Evolutionary conservation across 345 rosid genomes (phyloP).

Genomic region (Bruguiera gymnorhiza): DNA sequence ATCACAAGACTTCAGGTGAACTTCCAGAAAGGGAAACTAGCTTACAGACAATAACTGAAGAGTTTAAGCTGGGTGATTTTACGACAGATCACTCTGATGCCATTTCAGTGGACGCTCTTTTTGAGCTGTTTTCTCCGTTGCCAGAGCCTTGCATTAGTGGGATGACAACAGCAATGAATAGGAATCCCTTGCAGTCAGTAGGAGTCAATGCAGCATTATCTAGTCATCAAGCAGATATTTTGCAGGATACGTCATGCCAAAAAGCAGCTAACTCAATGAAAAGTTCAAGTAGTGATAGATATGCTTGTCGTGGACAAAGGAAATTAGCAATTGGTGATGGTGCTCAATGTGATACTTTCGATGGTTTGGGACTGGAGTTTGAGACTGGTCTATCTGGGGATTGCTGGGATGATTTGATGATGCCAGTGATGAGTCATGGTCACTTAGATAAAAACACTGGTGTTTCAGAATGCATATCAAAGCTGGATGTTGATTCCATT

Average conservation of each 20-base stretch:
- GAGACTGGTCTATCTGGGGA: conserved; percentile 21
- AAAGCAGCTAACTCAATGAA: conserved; percentile 10
- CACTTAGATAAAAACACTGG: conserved; percentile 12
- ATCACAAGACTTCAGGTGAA: conserved; percentile 8
- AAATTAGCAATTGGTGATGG: conserved; percentile 25
- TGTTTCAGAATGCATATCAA: conserved; percentile 30
- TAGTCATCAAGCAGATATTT: conserved; percentile 17
- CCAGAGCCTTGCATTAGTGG: conserved; percentile 28
- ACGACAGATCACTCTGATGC: conserved; percentile 44
- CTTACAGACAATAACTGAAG: conserved; percentile 29
- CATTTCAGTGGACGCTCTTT: conserved; percentile 42
- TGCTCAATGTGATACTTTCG: conserved; percentile 44
- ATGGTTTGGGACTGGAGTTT: conserved; percentile 35
- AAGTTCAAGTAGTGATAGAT: conserved; percentile 18
- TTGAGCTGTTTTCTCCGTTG: conserved; percentile 48
- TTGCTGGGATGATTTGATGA: conserved; percentile 30
- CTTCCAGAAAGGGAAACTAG: conserved; percentile 26
- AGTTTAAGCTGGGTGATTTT: conserved; percentile 38
- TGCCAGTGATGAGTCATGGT: conserved; percentile 20
- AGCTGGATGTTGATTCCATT: conserved; percentile 28
- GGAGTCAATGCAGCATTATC: conserved; percentile 25
- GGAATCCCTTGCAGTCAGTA: conserved; percentile 22
- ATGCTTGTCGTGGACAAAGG: conserved; percentile 13
- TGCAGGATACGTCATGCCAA: conserved; percentile 20
- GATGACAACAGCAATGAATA: conserved; percentile 15